These are phyloP conservation scores for Amphibolis antarctica DNA, from an alignment of 106 monocot species.

Conservation along the genomic window DNA sequence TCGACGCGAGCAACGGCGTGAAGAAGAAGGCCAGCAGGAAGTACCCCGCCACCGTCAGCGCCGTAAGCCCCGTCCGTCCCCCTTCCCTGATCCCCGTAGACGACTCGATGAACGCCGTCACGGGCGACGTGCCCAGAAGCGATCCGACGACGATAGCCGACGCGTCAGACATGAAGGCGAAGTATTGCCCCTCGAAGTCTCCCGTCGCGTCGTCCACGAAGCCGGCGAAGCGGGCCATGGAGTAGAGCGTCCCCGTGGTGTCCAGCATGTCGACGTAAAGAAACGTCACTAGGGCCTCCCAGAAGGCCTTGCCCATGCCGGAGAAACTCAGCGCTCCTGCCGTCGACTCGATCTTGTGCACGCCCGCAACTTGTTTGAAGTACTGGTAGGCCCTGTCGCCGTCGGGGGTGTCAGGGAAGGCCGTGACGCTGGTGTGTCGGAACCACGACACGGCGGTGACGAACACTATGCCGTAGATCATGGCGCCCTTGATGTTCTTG, in stretches of 20 bases:
- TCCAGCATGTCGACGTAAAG: conserved; percentile 65
- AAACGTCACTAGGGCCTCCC: conserved; percentile 56
- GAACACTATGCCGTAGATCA: conserved; percentile 69
- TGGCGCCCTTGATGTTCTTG: conserved; percentile 53
- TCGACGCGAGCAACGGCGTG: conserved; percentile 57
- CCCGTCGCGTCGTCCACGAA: conserved; percentile 44
- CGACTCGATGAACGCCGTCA: conserved; percentile 56
- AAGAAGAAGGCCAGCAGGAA: conserved; percentile 52
- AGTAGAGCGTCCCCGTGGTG: conserved; percentile 61
- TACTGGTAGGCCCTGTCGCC: conserved; percentile 42
- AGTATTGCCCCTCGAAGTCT: conserved; percentile 68
- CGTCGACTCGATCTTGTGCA: conserved; percentile 48
- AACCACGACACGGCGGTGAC: conserved; percentile 65
- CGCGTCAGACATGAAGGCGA: conserved; percentile 72
- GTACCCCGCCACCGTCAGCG: conserved; percentile 40
- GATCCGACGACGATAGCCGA: conserved; percentile 43
- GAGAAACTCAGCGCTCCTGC: conserved; percentile 50
- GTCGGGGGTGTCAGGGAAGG: conserved; percentile 38
- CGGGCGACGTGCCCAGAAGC: conserved; percentile 51
- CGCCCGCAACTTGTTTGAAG: conserved; percentile 57
- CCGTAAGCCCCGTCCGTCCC: conserved; percentile 52
- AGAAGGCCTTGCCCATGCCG: conserved; percentile 34
- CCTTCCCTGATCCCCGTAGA: conserved; percentile 69
- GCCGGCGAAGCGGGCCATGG: conserved; percentile 60
- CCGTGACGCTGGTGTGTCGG: conserved; percentile 46